Evolutionary conservation across 495 filamentous ascomycete species (phyloP), one percentile per base, ranked within the genome.

Genomic region (Polyplosphaeria fusca): DNA sequence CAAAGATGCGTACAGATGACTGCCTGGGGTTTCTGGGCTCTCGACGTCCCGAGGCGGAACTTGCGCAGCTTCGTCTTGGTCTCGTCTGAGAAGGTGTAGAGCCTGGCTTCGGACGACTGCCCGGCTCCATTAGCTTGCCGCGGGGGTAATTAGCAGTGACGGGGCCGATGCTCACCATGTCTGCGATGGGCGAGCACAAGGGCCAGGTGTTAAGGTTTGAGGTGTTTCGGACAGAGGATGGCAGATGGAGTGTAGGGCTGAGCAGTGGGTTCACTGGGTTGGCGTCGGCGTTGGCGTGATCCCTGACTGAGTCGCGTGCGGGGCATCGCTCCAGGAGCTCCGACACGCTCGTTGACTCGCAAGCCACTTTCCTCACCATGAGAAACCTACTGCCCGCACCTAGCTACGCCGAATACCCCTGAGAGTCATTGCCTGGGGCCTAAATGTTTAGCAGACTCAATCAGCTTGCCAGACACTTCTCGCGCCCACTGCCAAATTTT

Each of bases 71-170:
- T 82, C 62, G 88, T 84, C 72, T 83, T 88, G 23, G 89, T 96
- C 71, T 91, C 88, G 40, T 84, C 78, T 27, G 89, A 91, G 81
- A 97, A 95, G 23, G 91, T 86, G 74, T 97, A 98, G 62, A 98
- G 79, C 53, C 93, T 80, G 47, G 88, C 80, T 76, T 96, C 92
- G 63, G 90, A 93, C 64, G 87, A 74, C 82, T 82, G 61, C 14
- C 30, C 47, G 4, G 46, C 9, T 19, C 38, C 25, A 46, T 58
- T 43, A 59, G 55, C 41, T 18, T 14, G 20, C 30, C 7, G 13
- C 26, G 47, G 26, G 30, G 5, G 47, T 25, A 39, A 30, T 30
- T n/a, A 26, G n/a, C 22, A 16, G 38, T 30, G 20, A 7, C 30
- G 30, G 30, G 22, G 20, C 44, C 13, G 24, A 23, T 1, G 35